Conservation (phyloP, 805 yeast genomes). For the Clavispora santaluciae region DNA sequence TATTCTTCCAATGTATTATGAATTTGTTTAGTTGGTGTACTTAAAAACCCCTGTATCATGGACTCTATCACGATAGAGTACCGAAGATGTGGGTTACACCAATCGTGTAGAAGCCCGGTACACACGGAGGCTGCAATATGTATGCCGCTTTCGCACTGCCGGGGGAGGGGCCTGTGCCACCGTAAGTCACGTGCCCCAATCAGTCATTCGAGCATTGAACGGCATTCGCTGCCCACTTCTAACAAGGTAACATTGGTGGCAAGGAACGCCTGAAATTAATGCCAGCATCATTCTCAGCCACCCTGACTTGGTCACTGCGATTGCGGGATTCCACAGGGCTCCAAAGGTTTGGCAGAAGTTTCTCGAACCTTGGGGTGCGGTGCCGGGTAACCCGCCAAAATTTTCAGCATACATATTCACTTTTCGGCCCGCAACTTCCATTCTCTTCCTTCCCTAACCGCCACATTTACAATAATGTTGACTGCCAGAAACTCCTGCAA, state of each 20-base stretch:
- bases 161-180: neutral
- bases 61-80: too few relatives aligned
- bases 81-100: slow-evolving; percentile 1
- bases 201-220: too few relatives aligned
- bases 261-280: neutral
- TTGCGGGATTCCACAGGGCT: neutral
- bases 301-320: neutral
- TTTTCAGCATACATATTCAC: slow-evolving; percentile 8
- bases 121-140: too few relatives aligned
- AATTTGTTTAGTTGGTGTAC: slow-evolving; percentile 1
- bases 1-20: neutral
- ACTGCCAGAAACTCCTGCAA: slow-evolving; percentile 38
- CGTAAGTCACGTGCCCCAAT: neutral
- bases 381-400: slow-evolving; percentile 22
- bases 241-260: neutral
- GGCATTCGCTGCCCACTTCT: too few relatives aligned
- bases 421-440: slow-evolving; percentile 12
- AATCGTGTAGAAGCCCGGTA: neutral
- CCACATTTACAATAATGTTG: slow-evolving; percentile 26
- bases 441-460: slow-evolving; percentile 1
- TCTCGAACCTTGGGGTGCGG: slow-evolving; percentile 13
- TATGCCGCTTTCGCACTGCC: neutral
- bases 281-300: neutral
- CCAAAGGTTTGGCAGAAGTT: slow-evolving; percentile 5
- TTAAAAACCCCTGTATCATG: too few relatives aligned